Conservation (phyloP, 2,329 filamentous ascomycete species). For the Teratosphaeria zuluensis region DNA sequence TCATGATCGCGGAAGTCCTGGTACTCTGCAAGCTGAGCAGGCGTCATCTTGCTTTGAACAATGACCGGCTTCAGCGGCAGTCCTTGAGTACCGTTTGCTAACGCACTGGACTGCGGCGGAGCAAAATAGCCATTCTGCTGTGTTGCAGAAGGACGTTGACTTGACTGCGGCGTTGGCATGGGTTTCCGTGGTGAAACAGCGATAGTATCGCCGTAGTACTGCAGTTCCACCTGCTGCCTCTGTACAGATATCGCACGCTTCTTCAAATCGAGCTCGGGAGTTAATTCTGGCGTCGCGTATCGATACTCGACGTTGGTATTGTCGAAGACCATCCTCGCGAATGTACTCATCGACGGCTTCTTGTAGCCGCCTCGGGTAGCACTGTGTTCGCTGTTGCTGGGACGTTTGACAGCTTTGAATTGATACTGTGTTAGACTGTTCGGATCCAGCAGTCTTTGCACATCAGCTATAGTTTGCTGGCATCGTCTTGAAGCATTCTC, state of each 20-base stretch:
- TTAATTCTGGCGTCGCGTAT: constrained; percentile 22
- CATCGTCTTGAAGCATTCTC: constrained; percentile 54
- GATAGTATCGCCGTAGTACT: not conserved
- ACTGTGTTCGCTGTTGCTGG: not conserved
- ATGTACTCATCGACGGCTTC: constrained; percentile 36
- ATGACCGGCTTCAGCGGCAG: constrained; percentile 7
- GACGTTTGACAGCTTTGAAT: constrained; percentile 31
- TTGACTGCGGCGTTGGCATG: not conserved
- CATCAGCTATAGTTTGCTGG: constrained; percentile 61
- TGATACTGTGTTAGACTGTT: constrained; percentile 57
- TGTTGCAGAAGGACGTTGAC: not conserved
- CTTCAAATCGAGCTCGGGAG: constrained; percentile 10
- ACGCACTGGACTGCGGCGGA: not conserved
- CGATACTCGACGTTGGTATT: constrained; percentile 29
- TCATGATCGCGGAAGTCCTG: constrained; percentile 13
- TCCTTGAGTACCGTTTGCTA: not conserved
- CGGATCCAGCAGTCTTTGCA: constrained; percentile 63
- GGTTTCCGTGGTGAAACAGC: not conserved
- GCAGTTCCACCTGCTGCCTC: not conserved
- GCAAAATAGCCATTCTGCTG: not conserved
- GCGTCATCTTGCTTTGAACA: constrained; percentile 16
- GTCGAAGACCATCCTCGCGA: constrained; percentile 46
- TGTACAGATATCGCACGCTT: not conserved
- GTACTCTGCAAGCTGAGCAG: constrained; percentile 25
- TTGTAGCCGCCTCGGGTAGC: constrained; percentile 1